Percentiles rank a stretch among this genome's conserved stretches.
These are phyloP conservation scores for Nymphaea colorata DNA, from an alignment of 164 flowering plant genomes.

Conservation along the genomic window DNA sequence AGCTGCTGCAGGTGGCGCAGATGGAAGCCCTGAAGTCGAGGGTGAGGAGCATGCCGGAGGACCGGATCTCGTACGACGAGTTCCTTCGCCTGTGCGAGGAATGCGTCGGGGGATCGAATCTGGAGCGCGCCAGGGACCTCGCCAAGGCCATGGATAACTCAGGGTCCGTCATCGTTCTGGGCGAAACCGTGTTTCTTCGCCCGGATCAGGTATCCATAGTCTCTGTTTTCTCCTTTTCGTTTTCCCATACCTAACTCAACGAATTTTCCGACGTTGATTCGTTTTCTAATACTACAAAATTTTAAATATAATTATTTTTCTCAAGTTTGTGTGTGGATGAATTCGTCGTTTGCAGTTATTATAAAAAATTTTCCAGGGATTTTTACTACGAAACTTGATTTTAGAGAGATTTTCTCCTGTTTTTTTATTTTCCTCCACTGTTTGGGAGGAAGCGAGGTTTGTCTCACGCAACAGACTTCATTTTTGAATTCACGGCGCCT, in stretches of 20 bases:
- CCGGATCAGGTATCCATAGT: slow-evolving; percentile 1
- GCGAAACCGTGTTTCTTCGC: neutral
- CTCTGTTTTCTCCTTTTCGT: neutral
- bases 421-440: too few species aligned
- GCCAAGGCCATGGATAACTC: slow-evolving; percentile 16
- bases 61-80: slow-evolving; percentile 33
- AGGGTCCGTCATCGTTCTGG: neutral
- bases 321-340: neutral
- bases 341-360: neutral
- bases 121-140: slow-evolving; percentile 30
- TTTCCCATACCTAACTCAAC: neutral
- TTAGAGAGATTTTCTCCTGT: too few species aligned
- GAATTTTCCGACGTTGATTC: neutral
- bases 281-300: neutral
- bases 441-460: too few species aligned
- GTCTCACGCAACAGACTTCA: too few species aligned
- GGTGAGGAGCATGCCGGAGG: slow-evolving; percentile 24
- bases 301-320: too few species aligned
- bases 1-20: slow-evolving; percentile 41
- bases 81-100: slow-evolving; percentile 43
- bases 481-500: too few species aligned
- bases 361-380: neutral
- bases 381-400: too few species aligned
- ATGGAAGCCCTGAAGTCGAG: slow-evolving; percentile 44
- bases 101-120: slow-evolving; percentile 13